These are phyloP conservation scores for Trametes cingulata DNA, from an alignment of 768 basidiomycete genomes.

Conservation along the genomic window DNA sequence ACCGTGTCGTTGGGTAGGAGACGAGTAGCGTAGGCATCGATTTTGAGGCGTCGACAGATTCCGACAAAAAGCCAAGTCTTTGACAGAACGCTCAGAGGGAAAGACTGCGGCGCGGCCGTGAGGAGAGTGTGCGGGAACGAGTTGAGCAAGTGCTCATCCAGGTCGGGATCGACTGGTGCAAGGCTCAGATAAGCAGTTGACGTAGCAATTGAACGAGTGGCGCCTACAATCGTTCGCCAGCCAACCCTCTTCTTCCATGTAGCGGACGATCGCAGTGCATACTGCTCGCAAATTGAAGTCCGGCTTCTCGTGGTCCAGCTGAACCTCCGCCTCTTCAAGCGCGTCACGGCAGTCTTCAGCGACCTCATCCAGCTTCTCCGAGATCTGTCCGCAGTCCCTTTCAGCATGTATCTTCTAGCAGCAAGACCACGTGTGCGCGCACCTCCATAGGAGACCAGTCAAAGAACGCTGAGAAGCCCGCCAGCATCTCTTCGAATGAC, in stretches of 20 bases:
- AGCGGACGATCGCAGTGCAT: background rate
- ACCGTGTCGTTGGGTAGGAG: background rate
- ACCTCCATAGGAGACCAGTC: constrained; percentile 46
- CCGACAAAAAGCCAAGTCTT: constrained; percentile 5
- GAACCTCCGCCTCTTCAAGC: constrained; percentile 33
- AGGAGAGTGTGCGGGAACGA: background rate
- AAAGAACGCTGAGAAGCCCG: constrained; percentile 54
- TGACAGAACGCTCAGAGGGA: background rate
- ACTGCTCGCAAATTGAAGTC: constrained; percentile 33
- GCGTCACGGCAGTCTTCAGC: constrained; percentile 42
- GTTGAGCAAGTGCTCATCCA: background rate
- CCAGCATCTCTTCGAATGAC: constrained; percentile 48
- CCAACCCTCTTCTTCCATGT: background rate
- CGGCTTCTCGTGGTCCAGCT: constrained; percentile 33
- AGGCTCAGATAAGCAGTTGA: no score
- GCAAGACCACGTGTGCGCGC: constrained; percentile 8
- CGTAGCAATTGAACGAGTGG: background rate
- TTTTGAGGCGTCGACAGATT: background rate
- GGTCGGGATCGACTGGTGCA: background rate
- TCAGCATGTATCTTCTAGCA: no score
- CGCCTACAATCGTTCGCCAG: background rate
- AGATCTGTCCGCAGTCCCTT: constrained; percentile 37
- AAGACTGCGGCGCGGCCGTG: background rate
- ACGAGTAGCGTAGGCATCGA: background rate
- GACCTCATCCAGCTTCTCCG: constrained; percentile 40